These are phyloP conservation scores for Lipomyces chichibuensis DNA, from an alignment of 805 yeast genomes.

Conservation along the genomic window DNA sequence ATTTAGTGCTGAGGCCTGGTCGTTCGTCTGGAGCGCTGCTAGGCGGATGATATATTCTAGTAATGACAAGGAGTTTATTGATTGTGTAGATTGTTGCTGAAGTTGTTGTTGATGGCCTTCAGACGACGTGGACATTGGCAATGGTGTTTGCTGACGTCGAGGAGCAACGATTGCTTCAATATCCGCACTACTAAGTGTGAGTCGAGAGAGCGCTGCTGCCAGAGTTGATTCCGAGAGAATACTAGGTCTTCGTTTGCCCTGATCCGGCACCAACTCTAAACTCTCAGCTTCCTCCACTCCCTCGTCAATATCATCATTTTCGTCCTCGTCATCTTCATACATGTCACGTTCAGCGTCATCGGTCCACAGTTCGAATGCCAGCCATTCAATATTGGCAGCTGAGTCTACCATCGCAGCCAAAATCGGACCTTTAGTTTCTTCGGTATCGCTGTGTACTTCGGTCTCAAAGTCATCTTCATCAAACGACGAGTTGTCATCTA, in stretches of 20 bases:
- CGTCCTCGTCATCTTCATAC: constrained; percentile 14
- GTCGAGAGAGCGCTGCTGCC: constrained; percentile 20
- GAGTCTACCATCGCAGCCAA: constrained; percentile 20
- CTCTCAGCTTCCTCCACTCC: constrained; percentile 41
- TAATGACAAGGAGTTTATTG: constrained; percentile 49
- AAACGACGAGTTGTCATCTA: constrained; percentile 17
- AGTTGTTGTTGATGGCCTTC: neutral
- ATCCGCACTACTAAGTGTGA: constrained; percentile 25
- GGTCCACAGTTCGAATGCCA: constrained; percentile 36
- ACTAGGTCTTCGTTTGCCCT: neutral
- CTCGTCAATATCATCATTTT: constrained; percentile 39
- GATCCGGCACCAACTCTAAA: constrained; percentile 5
- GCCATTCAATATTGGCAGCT: constrained; percentile 37
- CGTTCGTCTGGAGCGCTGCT: constrained; percentile 61
- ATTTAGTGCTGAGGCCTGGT: constrained; percentile 55
- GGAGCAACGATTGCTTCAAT: constrained; percentile 15
- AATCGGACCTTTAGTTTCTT: constrained; percentile 19
- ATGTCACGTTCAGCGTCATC: constrained; percentile 37
- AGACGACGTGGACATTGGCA: neutral
- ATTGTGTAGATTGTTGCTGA: neutral
- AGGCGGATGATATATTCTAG: constrained; percentile 67
- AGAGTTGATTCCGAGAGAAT: constrained; percentile 16
- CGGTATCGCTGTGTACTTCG: constrained; percentile 40
- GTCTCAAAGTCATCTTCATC: constrained; percentile 49
- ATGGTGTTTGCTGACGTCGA: neutral